A percentile compares a stretch with the other conserved stretches of the same genome.
Evolutionary conservation across 2,329 filamentous ascomycete genomes (phyloP).

Genomic region (Trichoderma hamatum): DNA sequence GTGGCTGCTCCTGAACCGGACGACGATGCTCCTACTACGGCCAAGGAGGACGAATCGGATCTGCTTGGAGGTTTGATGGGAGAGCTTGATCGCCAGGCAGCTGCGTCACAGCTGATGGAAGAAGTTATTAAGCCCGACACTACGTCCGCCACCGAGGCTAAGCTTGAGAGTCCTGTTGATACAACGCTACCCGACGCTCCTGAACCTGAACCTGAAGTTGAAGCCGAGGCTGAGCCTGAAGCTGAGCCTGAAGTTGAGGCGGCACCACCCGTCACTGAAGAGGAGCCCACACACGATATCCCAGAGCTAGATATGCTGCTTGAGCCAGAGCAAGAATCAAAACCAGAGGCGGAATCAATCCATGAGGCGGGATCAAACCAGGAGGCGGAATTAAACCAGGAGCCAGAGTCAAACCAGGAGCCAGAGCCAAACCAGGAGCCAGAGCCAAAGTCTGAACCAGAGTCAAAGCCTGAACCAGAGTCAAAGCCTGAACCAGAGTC

Average conservation of each 20-base stretch:
- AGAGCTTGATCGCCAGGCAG: conserved; percentile 47
- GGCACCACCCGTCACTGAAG: not conserved
- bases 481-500: not conserved
- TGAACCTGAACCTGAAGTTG: conserved; percentile 9
- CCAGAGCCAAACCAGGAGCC: not conserved
- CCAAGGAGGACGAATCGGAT: conserved; percentile 41
- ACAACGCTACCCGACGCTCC: not conserved
- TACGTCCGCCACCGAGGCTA: not conserved
- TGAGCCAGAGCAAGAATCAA: not conserved
- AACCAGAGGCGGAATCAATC: not conserved
- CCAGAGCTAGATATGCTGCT: not conserved
- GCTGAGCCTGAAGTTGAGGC: not conserved
- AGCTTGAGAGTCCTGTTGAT: conserved; percentile 18
- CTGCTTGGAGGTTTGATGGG: conserved; percentile 51
- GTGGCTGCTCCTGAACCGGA: conserved; percentile 5
- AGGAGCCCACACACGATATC: conserved; percentile 6
- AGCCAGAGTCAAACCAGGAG: not conserved
- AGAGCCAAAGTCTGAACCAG: not conserved
- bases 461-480: not conserved
- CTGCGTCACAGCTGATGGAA: conserved; percentile 4
- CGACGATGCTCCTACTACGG: not conserved
- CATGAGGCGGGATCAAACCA: no score
- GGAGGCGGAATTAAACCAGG: not conserved
- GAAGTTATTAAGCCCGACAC: not conserved
- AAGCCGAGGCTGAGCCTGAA: conserved; percentile 1